Evolutionary conservation across 2,329 filamentous ascomycete genomes (phyloP).

Genomic region (Colletotrichum gigasporum): DNA sequence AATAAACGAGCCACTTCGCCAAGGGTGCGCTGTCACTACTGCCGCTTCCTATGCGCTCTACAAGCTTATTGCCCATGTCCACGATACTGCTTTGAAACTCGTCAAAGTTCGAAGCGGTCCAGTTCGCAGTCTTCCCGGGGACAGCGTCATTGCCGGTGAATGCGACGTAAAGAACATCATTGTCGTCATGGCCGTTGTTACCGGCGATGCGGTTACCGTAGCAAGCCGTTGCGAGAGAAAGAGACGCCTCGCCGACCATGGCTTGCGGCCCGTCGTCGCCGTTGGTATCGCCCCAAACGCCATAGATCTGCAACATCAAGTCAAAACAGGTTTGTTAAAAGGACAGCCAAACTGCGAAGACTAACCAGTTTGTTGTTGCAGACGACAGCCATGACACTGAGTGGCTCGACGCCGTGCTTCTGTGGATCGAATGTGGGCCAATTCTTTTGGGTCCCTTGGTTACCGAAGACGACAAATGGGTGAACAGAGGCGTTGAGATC

Average conservation of each 20-base stretch:
- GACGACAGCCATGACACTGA: slow-evolving; percentile 60
- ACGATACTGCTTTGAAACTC: slow-evolving; percentile 65
- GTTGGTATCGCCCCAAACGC: slow-evolving; percentile 70
- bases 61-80: slow-evolving; percentile 59
- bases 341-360: neutral
- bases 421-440: slow-evolving; percentile 47
- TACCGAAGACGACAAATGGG: slow-evolving; percentile 60
- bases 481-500: slow-evolving; percentile 57
- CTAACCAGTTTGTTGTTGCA: slow-evolving; percentile 52
- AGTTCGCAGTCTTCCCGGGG: slow-evolving; percentile 63
- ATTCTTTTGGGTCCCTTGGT: slow-evolving; percentile 40
- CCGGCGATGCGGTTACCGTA: slow-evolving; percentile 64
- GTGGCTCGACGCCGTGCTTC: slow-evolving; percentile 49
- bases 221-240: slow-evolving; percentile 66
- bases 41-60: slow-evolving; percentile 47
- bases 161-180: slow-evolving; percentile 71
- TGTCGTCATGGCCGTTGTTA: slow-evolving; percentile 61
- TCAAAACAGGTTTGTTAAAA: neutral
- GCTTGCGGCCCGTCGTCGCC: slow-evolving; percentile 58
- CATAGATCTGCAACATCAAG: slow-evolving; percentile 56
- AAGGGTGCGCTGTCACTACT: neutral
- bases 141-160: slow-evolving; percentile 67
- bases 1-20: neutral
- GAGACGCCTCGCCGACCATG: slow-evolving; percentile 64
- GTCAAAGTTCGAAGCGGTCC: slow-evolving; percentile 57